Percentiles rank a stretch among this genome's conserved stretches.
Evolutionary conservation across 208 protist genomes (phyloP).

Genomic region (Novymonas esmeraldas): DNA sequence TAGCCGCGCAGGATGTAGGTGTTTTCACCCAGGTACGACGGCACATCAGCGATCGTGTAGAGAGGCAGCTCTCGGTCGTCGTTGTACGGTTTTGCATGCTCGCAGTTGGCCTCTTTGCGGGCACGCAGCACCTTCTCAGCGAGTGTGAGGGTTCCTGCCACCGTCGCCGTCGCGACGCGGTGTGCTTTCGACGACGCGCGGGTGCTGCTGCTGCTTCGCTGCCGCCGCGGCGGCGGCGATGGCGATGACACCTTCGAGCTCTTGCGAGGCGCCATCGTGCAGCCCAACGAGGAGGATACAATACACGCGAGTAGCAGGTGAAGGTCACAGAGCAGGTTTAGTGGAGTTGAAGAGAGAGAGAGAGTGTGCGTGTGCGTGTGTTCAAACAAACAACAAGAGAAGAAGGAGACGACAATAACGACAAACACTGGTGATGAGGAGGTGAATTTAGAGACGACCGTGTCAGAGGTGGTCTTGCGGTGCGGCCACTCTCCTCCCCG

Average conservation of each 20-base stretch:
- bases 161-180: background rate
- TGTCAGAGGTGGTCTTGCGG: no score
- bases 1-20: slow-evolving; percentile 62
- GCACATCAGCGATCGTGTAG: slow-evolving; percentile 45
- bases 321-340: no score
- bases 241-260: background rate
- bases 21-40: slow-evolving; percentile 51
- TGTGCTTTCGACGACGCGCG: background rate
- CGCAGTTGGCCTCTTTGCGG: slow-evolving; percentile 7
- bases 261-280: background rate
- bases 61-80: slow-evolving; percentile 40
- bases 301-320: no score
- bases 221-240: background rate
- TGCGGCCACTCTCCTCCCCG: no score
- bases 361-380: no score
- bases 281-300: background rate
- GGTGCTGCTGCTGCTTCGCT: background rate
- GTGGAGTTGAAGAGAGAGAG: no score
- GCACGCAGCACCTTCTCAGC: background rate
- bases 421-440: no score
- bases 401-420: no score
- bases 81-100: slow-evolving; percentile 28
- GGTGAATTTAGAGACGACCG: no score
- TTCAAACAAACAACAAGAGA: no score
- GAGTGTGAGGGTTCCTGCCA: background rate